Base-by-base conservation (phyloP, 2,329 filamentous ascomycete species). In the Drechmeria coniospora region DNA sequence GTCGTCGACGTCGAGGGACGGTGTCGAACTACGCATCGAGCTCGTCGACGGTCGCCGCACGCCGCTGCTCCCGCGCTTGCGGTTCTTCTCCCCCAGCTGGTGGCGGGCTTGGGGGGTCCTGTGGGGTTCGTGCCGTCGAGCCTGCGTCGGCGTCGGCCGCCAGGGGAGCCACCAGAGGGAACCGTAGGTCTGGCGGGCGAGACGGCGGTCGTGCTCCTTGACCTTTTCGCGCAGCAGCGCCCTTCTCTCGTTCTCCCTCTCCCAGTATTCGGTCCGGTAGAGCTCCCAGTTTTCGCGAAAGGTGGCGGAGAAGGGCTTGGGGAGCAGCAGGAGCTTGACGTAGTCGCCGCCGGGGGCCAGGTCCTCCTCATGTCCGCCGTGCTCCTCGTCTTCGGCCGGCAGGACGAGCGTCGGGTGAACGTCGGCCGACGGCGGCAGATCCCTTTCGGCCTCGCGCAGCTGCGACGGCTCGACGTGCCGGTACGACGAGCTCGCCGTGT, bases 201-300 rank as follows among this genome's bases (percentile, higher is more conserved):
- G 56, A 34, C 77, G 72, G 12, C 67, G 64, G 41, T 86, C 75
- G 18, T 70, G 67, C 28, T 73, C 66, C 36, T 74, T 69, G 27
- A 93, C 59, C 45, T 79, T 79, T 23, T 65, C 47, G 23, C 82
- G 68, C 15, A 94, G 59, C 32, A 79, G 57, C 3, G 77, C 69
- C 9, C 90, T 74, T 2, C 87, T 75, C 50, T 92, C 83, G 46
- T 98, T 98, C 51, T 98, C 90, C 35, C 76, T 76, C 42, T 94
- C 87, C 90, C 90, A 98, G 54, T 94, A 98, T 34, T 94, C 86
- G 19, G 78, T 75, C 29, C 90, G 70, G 53, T 92, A 98, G 11
- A 87, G 65, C 46, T 98, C 90, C 90, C 90, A 98, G 38, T 93
- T 92, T 50, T 95, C 86, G 13, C 90, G 70, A 46, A 98, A 98